A percentile compares a stretch with the other conserved stretches of the same genome.
Conservation (phyloP, 2,329 filamentous ascomycete genomes). For the Penicillium sp. region DNA sequence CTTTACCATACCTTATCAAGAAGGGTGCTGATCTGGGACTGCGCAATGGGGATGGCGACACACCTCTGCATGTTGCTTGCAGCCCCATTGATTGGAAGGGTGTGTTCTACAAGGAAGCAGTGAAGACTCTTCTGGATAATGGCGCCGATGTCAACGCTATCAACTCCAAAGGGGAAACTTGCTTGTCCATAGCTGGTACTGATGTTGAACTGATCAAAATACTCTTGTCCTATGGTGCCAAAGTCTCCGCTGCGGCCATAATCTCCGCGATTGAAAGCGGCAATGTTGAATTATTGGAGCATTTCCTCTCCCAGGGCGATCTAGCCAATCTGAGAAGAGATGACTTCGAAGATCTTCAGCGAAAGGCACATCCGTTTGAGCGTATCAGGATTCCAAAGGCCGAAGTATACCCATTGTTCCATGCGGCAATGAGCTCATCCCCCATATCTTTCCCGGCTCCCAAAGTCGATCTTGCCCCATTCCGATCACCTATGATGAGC, state of each 20-base stretch:
- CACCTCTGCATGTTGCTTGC: constrained; percentile 4
- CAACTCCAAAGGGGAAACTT: background rate
- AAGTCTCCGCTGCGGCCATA: background rate
- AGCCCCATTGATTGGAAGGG: background rate
- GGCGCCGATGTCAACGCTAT: constrained; percentile 12
- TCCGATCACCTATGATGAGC: constrained; percentile 5
- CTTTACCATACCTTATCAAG: constrained; percentile 14
- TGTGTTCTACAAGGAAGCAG: constrained; percentile 6
- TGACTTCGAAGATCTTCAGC: background rate
- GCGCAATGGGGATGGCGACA: constrained; percentile 5
- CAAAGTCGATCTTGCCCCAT: too few relatives aligned
- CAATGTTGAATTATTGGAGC: background rate
- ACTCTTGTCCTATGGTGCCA: constrained; percentile 6
- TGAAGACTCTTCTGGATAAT: background rate
- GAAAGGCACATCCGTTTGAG: background rate
- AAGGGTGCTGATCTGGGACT: constrained; percentile 13
- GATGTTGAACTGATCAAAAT: constrained; percentile 5
- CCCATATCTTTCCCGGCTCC: background rate
- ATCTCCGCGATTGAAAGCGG: background rate
- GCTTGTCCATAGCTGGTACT: constrained; percentile 5
- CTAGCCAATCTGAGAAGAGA: background rate
- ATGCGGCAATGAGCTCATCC: background rate
- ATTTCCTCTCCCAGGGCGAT: constrained; percentile 2
- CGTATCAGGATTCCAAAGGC: background rate
- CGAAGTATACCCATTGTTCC: background rate